Evolutionary conservation across 2,329 filamentous ascomycete species (phyloP).

Genomic region (Hypoxylon sp.): DNA sequence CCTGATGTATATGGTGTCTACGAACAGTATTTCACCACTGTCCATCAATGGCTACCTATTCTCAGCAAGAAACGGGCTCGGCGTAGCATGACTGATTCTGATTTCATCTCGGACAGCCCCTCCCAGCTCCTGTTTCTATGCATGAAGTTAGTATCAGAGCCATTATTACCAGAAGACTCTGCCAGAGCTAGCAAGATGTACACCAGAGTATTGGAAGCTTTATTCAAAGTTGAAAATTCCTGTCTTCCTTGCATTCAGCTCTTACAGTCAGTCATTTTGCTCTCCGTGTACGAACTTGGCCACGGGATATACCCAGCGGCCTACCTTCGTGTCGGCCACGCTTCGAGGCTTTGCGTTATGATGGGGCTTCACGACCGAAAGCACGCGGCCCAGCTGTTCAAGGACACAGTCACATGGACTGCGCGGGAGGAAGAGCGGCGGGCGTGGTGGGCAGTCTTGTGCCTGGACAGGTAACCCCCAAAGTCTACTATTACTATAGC

Average conservation of each 20-base stretch:
- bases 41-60: constrained; percentile 39
- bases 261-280: constrained; percentile 42
- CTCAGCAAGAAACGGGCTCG: constrained; percentile 35
- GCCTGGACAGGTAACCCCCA: constrained; percentile 45
- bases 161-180: neutral
- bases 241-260: constrained; percentile 38
- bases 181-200: constrained; percentile 24
- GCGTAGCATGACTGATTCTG: constrained; percentile 9
- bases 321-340: constrained; percentile 42
- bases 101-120: constrained; percentile 7
- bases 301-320: constrained; percentile 48
- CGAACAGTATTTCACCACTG: constrained; percentile 32
- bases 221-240: constrained; percentile 34
- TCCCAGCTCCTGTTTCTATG: constrained; percentile 34
- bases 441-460: constrained; percentile 46
- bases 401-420: constrained; percentile 40
- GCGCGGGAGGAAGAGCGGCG: constrained; percentile 46
- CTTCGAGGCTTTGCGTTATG: constrained; percentile 37
- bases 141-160: constrained; percentile 41
- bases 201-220: constrained; percentile 21
- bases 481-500: neutral
- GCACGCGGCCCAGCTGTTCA: constrained; percentile 41
- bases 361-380: constrained; percentile 42
- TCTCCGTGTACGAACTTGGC: constrained; percentile 47
- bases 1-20: constrained; percentile 14